These are phyloP conservation scores for Ceratocystis lukuohia DNA, from an alignment of 2,329 filamentous ascomycete species.

Conservation along the genomic window DNA sequence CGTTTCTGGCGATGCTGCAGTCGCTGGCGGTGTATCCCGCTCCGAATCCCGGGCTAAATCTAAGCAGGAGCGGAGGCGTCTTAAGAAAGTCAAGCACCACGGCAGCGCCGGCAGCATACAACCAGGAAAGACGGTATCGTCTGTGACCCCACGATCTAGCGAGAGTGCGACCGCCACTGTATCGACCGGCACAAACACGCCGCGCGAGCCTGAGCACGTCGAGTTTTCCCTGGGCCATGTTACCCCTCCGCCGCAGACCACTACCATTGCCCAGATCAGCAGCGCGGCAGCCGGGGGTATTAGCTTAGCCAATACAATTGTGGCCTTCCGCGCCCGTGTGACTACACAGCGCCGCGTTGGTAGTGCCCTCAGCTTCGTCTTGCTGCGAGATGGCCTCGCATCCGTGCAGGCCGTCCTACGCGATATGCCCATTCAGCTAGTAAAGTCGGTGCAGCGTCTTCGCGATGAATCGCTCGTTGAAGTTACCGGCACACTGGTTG, in stretches of 20 bases:
- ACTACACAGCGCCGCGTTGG: slow-evolving; percentile 74
- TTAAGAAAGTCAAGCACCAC: background rate
- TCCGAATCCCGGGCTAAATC: background rate
- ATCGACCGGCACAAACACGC: background rate
- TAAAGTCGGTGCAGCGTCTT: slow-evolving; percentile 77
- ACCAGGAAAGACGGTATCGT: background rate
- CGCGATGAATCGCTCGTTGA: slow-evolving; percentile 66
- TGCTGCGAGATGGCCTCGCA: slow-evolving; percentile 70
- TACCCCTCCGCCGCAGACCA: slow-evolving; percentile 28
- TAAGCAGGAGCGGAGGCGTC: background rate
- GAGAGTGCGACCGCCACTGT: background rate
- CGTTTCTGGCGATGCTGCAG: background rate
- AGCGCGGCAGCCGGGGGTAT: slow-evolving; percentile 26
- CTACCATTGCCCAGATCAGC: slow-evolving; percentile 29
- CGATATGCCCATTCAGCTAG: slow-evolving; percentile 43
- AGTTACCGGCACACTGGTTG: slow-evolving; percentile 59
- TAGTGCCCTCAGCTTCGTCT: slow-evolving; percentile 67
- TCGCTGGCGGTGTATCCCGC: background rate
- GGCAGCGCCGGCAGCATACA: background rate
- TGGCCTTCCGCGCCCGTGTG: slow-evolving; percentile 37
- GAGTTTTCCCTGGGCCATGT: slow-evolving; percentile 8
- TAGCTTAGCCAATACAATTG: slow-evolving; percentile 23
- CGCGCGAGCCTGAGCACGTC: background rate
- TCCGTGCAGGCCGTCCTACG: slow-evolving; percentile 72
- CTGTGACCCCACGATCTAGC: background rate